These are phyloP conservation scores for Ceratobasidium sp. DNA, from an alignment of 1,284 basidiomycete genomes.

Conservation along the genomic window DNA sequence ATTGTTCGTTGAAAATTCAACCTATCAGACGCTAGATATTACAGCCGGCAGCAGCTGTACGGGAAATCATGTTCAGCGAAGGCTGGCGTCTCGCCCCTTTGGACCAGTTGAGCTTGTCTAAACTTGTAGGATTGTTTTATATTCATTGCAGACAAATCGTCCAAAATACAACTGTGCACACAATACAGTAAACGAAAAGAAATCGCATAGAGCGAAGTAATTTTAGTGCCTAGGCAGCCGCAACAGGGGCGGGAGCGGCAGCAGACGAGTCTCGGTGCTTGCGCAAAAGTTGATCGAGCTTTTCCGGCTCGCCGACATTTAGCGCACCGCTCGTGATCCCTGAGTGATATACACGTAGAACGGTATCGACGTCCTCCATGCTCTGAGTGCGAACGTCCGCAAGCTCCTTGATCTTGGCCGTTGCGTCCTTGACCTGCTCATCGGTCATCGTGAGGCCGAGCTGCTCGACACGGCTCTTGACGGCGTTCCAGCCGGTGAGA, in stretches of 20 bases:
- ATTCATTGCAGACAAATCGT: not conserved
- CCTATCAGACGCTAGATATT: constrained; percentile 20
- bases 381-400: constrained; percentile 98
- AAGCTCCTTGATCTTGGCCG: constrained; percentile 99
- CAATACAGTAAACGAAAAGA: constrained; percentile 25
- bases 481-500: constrained; percentile 97
- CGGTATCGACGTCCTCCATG: constrained; percentile 99
- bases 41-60: not conserved
- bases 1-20: not conserved
- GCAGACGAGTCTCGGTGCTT: constrained; percentile 69
- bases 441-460: constrained; percentile 89
- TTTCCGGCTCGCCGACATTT: constrained; percentile 88
- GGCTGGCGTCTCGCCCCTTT: too few species aligned
- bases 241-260: not conserved
- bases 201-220: constrained; percentile 17
- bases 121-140: not conserved
- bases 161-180: constrained; percentile 39
- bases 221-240: constrained; percentile 23
- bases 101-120: not conserved
- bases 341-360: constrained; percentile 95
- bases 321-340: constrained; percentile 90
- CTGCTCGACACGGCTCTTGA: constrained; percentile 99
- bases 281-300: constrained; percentile 84
- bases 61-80: not conserved
- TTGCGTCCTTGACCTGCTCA: constrained; percentile 96